Evolutionary conservation across 768 basidiomycete genomes (phyloP).

Genomic region (Pleurotus salmoneostramineus): DNA sequence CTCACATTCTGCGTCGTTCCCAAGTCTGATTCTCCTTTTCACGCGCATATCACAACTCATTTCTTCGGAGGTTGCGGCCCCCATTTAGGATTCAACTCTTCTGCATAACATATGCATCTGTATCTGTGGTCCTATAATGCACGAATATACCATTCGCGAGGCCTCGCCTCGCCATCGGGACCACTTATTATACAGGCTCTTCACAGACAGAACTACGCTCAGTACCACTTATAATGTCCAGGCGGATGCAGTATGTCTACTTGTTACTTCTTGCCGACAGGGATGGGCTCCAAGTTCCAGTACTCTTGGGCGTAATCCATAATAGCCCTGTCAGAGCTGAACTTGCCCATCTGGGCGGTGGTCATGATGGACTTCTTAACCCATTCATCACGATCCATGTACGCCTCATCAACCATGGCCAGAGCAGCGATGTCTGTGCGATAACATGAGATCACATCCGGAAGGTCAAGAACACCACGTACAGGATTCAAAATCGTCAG

Average conservation of each 20-base stretch:
- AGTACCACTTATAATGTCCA: too few species aligned
- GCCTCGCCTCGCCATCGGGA: background rate
- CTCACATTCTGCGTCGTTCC: background rate
- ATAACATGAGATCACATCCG: background rate
- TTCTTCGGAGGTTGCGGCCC: background rate
- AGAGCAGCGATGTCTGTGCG: conserved; percentile 73
- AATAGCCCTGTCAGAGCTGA: conserved; percentile 92
- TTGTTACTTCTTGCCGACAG: background rate
- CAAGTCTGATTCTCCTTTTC: background rate
- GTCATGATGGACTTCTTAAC: conserved; percentile 87
- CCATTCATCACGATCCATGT: conserved; percentile 83
- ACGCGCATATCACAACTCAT: background rate
- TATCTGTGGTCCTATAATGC: conserved; percentile 5
- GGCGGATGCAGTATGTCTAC: background rate
- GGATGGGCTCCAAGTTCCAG: conserved; percentile 63
- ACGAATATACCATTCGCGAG: background rate
- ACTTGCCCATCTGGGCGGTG: conserved; percentile 94
- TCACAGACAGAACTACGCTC: background rate
- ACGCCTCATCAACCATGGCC: conserved; percentile 85
- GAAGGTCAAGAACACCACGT: conserved; percentile 18
- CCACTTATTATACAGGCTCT: background rate
- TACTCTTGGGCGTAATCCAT: conserved; percentile 88
- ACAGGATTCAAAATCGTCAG: conserved; percentile 96
- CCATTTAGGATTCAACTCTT: background rate
- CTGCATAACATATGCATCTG: conserved; percentile 2